phyloP scores from a whole-genome alignment of 1,284 basidiomycete species.

The Leccinum pachyderme region DNA sequence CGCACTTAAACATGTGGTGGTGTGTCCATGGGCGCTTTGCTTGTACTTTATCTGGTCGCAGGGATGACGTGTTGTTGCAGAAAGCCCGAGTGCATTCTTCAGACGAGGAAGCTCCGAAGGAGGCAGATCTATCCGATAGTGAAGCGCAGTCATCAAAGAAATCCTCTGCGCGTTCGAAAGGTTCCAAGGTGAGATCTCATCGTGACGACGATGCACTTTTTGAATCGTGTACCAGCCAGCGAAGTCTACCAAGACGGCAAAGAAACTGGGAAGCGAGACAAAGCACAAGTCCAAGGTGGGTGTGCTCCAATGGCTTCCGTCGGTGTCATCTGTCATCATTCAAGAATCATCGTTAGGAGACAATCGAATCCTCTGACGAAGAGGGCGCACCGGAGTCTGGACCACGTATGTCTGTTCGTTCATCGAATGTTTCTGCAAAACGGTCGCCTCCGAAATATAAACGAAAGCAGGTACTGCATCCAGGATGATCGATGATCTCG shows the following conservation, averaged over 20 bases:
- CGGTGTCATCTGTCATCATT: not conserved
- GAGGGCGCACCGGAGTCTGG: conserved; percentile 20
- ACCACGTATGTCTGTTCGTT: not conserved
- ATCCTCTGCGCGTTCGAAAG: conserved; percentile 4
- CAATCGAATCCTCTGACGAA: conserved; percentile 27
- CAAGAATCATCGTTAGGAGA: conserved; percentile 15
- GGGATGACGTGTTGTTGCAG: conserved; percentile 1
- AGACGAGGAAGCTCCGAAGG: conserved; percentile 1
- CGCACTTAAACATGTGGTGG: conserved; percentile 12
- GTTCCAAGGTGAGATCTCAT: conserved; percentile 13
- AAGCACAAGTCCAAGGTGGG: conserved; percentile 27
- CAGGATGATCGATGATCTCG: not conserved
- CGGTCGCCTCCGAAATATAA: conserved; percentile 12
- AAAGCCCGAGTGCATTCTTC: not conserved
- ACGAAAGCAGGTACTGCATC: conserved; percentile 9
- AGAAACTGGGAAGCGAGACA: conserved; percentile 19
- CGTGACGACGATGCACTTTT: not conserved
- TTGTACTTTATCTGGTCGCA: not conserved
- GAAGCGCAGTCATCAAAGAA: conserved; percentile 12
- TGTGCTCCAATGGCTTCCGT: not conserved
- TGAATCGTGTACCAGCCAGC: conserved; percentile 3
- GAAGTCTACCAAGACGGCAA: conserved; percentile 12
- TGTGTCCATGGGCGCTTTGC: conserved; percentile 7
- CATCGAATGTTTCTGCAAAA: conserved; percentile 7
- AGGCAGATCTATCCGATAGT: conserved; percentile 1